A percentile compares a stretch with the other conserved stretches of the same genome.
phyloP scores from a whole-genome alignment of 1,284 basidiomycete genomes.

The Sparassis latifolia region DNA sequence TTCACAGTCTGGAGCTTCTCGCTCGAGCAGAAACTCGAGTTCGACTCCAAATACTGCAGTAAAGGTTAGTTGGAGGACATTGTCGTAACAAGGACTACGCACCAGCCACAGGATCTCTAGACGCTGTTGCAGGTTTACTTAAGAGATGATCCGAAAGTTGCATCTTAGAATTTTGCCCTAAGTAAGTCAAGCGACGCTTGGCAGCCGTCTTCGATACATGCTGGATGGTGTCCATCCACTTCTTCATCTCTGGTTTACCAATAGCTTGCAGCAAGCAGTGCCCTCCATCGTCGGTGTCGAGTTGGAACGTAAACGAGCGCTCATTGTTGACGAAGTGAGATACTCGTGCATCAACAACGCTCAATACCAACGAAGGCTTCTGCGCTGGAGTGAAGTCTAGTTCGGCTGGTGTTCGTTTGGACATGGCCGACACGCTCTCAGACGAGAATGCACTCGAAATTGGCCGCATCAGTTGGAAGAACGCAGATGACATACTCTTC shows the following conservation, averaged over 20 bases:
- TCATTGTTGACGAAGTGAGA: constrained; percentile 69
- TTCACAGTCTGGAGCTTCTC: constrained; percentile 49
- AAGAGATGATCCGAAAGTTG: constrained; percentile 67
- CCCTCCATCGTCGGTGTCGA: constrained; percentile 81
- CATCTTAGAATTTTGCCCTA: constrained; percentile 65
- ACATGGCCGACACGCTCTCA: constrained; percentile 40
- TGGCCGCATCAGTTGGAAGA: constrained; percentile 80
- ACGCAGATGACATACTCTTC: constrained; percentile 75
- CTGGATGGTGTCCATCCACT: constrained; percentile 70
- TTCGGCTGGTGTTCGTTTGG: constrained; percentile 58
- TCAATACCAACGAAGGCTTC: constrained; percentile 70
- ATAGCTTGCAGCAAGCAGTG: constrained; percentile 72
- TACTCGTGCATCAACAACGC: constrained; percentile 63
- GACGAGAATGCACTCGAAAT: constrained; percentile 76
- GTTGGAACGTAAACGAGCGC: constrained; percentile 72
- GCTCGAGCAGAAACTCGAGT: constrained; percentile 56
- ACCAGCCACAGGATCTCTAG: constrained; percentile 61
- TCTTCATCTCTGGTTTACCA: constrained; percentile 58
- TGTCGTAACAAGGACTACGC: constrained; percentile 16
- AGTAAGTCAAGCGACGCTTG: constrained; percentile 73
- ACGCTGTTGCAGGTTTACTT: constrained; percentile 33
- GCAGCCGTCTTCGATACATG: constrained; percentile 65
- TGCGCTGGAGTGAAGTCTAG: constrained; percentile 64
- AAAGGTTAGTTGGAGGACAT: constrained; percentile 2
- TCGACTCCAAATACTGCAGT: constrained; percentile 71